These are phyloP conservation scores for Colletotrichum sp. DNA, from an alignment of 2,329 filamentous ascomycete genomes.

Conservation along the genomic window DNA sequence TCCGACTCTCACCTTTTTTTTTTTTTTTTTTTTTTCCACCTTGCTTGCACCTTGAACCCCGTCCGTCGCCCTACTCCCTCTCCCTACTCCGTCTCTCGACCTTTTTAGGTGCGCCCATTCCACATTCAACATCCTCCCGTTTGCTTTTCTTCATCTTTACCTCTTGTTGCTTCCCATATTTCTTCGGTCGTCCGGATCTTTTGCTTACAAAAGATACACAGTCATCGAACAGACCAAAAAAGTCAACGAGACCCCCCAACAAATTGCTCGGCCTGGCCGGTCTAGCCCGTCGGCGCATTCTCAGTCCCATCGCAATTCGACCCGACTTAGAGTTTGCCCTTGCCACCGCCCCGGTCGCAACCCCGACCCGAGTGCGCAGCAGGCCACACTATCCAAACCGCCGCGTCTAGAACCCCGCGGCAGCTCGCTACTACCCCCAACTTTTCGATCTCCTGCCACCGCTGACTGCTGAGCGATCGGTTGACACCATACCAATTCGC, in stretches of 20 bases:
- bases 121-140: not conserved
- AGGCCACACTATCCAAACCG: slow-evolving; percentile 14
- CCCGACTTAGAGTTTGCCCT: slow-evolving; percentile 19
- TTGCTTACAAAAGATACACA: not conserved
- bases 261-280: slow-evolving; percentile 11
- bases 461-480: slow-evolving; percentile 7
- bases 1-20: not conserved
- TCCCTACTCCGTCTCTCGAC: not conserved
- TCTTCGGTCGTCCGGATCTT: not conserved
- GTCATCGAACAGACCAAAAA: not conserved
- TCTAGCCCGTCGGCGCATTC: slow-evolving; percentile 8
- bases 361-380: slow-evolving; percentile 13
- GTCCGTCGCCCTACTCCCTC: not conserved
- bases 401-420: slow-evolving; percentile 13
- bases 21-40: not conserved
- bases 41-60: not conserved
- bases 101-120: not conserved
- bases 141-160: not conserved
- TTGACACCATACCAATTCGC: not conserved
- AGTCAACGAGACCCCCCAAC: not conserved
- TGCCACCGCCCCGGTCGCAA: slow-evolving; percentile 19
- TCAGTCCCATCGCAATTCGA: not conserved
- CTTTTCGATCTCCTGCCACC: slow-evolving; percentile 7
- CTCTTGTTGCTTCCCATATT: not conserved
- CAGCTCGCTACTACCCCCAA: slow-evolving; percentile 1